Conservation (phyloP, 306 rosid genomes). For the Biancaea sappan region DNA sequence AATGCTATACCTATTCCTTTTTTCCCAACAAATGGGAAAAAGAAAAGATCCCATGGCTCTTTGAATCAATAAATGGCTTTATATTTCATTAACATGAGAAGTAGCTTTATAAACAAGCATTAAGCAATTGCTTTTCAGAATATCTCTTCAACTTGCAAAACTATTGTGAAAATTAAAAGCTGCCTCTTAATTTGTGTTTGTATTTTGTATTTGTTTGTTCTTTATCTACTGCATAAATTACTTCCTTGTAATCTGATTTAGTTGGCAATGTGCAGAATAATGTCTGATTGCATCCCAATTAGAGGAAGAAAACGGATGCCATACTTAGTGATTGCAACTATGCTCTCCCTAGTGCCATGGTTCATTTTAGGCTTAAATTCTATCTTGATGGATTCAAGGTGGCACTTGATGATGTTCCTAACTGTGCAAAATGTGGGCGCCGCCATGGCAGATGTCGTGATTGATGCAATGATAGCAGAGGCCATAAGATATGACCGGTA, state of each 20-base stretch:
- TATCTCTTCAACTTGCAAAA: background rate
- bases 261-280: conserved; percentile 55
- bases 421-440: conserved; percentile 83
- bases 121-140: background rate
- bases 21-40: conserved; percentile 11
- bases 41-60: background rate
- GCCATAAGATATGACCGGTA: conserved; percentile 78
- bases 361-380: conserved; percentile 59
- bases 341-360: conserved; percentile 86
- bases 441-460: conserved; percentile 93
- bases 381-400: conserved; percentile 59
- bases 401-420: conserved; percentile 68
- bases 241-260: conserved; percentile 38
- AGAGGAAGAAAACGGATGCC: conserved; percentile 84
- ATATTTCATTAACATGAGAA: background rate
- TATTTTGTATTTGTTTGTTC: background rate
- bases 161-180: conserved; percentile 18
- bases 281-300: conserved; percentile 85
- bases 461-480: conserved; percentile 95
- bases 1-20: background rate
- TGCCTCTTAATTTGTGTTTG: conserved; percentile 25
- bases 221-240: conserved; percentile 15
- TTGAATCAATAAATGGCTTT: background rate
- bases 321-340: conserved; percentile 73
- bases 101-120: background rate